Conservation (phyloP, 495 filamentous ascomycete species). For the Opeltia flavorubescens region DNA sequence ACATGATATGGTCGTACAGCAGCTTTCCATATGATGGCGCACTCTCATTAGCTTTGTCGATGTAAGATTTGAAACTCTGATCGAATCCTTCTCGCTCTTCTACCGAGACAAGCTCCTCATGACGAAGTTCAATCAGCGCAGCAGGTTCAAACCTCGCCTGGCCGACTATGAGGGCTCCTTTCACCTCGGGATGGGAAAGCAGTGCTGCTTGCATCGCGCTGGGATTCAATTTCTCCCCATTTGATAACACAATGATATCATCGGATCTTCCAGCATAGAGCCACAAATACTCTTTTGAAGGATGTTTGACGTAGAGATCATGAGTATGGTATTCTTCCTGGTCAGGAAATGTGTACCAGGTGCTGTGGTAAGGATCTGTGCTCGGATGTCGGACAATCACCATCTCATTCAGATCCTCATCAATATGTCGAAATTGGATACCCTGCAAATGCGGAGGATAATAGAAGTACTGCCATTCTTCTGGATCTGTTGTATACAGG, state of each 20-base stretch:
- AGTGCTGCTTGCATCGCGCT: conserved; percentile 35
- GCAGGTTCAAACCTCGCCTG: background rate
- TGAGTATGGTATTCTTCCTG: conserved; percentile 35
- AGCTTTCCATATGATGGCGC: conserved; percentile 30
- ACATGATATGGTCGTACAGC: conserved; percentile 24
- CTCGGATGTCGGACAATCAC: conserved; percentile 30
- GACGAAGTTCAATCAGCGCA: background rate
- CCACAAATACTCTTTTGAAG: conserved; percentile 33
- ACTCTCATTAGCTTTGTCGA: conserved; percentile 24
- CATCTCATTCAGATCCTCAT: conserved; percentile 30
- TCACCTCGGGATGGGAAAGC: conserved; percentile 27
- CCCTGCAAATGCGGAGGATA: conserved; percentile 29
- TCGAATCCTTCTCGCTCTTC: background rate
- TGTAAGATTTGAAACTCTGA: background rate
- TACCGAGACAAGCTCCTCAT: background rate
- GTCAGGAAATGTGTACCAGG: conserved; percentile 22
- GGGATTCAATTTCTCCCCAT: conserved; percentile 51
- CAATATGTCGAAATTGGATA: conserved; percentile 24
- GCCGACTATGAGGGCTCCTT: conserved; percentile 26
- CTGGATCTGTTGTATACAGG: conserved; percentile 7
- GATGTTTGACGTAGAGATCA: conserved; percentile 42
- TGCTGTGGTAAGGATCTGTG: conserved; percentile 11
- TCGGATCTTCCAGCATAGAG: conserved; percentile 38
- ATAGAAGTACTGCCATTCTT: conserved; percentile 40
- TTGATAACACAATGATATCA: conserved; percentile 49